These are phyloP conservation scores for Choricystis sp. DNA, from an alignment of 139 green algal species.

Conservation along the genomic window DNA sequence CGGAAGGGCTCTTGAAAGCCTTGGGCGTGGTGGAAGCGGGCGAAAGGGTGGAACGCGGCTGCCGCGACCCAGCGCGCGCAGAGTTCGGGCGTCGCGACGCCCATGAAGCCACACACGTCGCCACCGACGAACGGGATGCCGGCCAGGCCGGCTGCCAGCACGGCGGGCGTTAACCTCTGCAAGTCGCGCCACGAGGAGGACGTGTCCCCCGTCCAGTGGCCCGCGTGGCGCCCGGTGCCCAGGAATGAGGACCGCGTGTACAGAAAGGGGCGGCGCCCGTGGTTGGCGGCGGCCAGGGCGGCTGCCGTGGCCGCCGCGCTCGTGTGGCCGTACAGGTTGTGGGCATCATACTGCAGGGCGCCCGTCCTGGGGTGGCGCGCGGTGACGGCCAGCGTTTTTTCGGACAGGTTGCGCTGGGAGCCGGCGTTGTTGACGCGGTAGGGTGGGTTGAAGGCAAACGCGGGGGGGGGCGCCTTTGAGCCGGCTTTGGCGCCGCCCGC, in stretches of 20 bases:
- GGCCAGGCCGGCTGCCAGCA: slow-evolving; percentile 25
- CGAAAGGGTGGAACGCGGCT: slow-evolving; percentile 56
- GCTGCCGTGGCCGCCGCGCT: slow-evolving; percentile 3
- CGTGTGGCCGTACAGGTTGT: slow-evolving; percentile 39
- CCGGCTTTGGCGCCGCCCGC: no score
- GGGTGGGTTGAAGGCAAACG: background rate
- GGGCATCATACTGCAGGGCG: slow-evolving; percentile 31
- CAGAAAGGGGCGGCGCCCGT: slow-evolving; percentile 29
- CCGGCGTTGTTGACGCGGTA: background rate
- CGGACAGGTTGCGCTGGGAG: background rate
- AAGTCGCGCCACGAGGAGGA: slow-evolving; percentile 25
- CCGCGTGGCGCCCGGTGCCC: slow-evolving; percentile 26
- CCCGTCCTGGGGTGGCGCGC: slow-evolving; percentile 20
- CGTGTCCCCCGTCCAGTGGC: slow-evolving; percentile 57
- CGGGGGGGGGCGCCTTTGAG: no score
- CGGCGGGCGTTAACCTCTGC: slow-evolving; percentile 13
- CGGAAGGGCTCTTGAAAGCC: slow-evolving; percentile 46
- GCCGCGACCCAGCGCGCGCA: slow-evolving; percentile 39
- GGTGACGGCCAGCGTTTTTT: slow-evolving; percentile 10
- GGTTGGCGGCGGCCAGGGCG: slow-evolving; percentile 7
- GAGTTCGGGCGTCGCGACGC: slow-evolving; percentile 33
- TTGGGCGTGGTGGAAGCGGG: slow-evolving; percentile 29
- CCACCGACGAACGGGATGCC: slow-evolving; percentile 22
- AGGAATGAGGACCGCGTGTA: slow-evolving; percentile 23
- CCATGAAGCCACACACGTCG: slow-evolving; percentile 17